Conservation (phyloP, 345 rosid species). For the Laguncularia racemosa region DNA sequence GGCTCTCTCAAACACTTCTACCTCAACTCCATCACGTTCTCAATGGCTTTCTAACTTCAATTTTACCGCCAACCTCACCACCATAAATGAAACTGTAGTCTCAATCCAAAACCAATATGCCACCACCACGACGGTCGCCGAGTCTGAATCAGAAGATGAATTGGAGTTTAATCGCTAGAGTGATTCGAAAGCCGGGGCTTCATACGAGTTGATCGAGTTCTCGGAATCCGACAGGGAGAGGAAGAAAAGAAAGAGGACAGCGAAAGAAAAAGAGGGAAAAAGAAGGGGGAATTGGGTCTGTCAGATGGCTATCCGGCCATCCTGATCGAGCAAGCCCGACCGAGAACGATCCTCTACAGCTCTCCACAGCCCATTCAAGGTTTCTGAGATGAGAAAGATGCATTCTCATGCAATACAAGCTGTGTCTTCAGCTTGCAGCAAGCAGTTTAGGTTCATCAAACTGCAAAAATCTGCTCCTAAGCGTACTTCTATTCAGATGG, state of each 20-base stretch:
- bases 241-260: constrained; percentile 24
- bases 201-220: no score
- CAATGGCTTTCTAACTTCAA: constrained; percentile 86
- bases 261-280: constrained; percentile 28
- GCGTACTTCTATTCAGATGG: no score
- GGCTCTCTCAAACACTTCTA: constrained; percentile 31
- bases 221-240: constrained; percentile 13
- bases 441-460: no score
- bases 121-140: constrained; percentile 6
- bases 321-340: no score
- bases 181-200: no score
- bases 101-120: constrained; percentile 15
- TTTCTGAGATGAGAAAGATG: no score
- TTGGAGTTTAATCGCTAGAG: not conserved
- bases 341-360: no score
- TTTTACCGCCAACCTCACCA: constrained; percentile 65
- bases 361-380: no score
- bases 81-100: constrained; percentile 41
- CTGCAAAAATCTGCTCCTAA: no score
- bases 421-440: no score
- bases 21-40: constrained; percentile 19
- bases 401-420: no score
- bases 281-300: constrained; percentile 24
- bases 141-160: constrained; percentile 31
- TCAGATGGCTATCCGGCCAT: no score